A percentile compares a stretch with the other conserved stretches of the same genome.
Conservation (phyloP, 768 basidiomycete genomes). For the Phanerochaete carnosa region DNA sequence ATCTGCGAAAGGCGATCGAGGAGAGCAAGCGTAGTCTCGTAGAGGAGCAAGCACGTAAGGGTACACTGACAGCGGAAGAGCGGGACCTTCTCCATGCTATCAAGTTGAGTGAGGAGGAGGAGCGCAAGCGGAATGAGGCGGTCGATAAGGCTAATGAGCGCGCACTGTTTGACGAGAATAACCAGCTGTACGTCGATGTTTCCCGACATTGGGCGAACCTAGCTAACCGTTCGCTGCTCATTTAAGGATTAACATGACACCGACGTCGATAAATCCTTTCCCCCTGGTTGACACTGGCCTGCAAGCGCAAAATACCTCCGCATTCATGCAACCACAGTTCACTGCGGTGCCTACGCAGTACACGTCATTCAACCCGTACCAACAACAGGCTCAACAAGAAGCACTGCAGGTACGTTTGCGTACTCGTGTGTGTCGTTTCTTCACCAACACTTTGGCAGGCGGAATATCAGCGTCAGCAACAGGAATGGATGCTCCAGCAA, state of each 20-base stretch:
- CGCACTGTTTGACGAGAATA: constrained; percentile 82
- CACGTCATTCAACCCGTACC: constrained; percentile 91
- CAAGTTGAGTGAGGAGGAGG: constrained; percentile 87
- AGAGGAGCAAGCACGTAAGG: constrained; percentile 55
- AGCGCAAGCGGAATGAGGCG: constrained; percentile 66
- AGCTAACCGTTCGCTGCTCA: not conserved
- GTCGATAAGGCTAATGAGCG: constrained; percentile 71
- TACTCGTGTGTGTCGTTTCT: not conserved
- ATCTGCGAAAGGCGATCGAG: constrained; percentile 82
- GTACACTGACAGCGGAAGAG: constrained; percentile 59
- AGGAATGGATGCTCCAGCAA: constrained; percentile 60
- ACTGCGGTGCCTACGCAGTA: constrained; percentile 64
- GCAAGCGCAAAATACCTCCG: constrained; percentile 72
- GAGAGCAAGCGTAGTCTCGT: constrained; percentile 76
- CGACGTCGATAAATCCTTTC: constrained; percentile 51
- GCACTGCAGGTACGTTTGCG: constrained; percentile 53
- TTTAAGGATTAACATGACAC: constrained; percentile 9
- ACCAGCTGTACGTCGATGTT: constrained; percentile 61
- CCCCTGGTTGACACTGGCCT: constrained; percentile 57
- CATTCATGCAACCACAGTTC: constrained; percentile 71
- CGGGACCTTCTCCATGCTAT: constrained; percentile 82
- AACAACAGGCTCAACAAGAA: constrained; percentile 91
- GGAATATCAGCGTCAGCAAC: constrained; percentile 48
- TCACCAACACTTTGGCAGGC: constrained; percentile 26
- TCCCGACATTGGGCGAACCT: not conserved